These are phyloP conservation scores for Volvox africanus DNA, from an alignment of 139 green algal species.

Conservation along the genomic window DNA sequence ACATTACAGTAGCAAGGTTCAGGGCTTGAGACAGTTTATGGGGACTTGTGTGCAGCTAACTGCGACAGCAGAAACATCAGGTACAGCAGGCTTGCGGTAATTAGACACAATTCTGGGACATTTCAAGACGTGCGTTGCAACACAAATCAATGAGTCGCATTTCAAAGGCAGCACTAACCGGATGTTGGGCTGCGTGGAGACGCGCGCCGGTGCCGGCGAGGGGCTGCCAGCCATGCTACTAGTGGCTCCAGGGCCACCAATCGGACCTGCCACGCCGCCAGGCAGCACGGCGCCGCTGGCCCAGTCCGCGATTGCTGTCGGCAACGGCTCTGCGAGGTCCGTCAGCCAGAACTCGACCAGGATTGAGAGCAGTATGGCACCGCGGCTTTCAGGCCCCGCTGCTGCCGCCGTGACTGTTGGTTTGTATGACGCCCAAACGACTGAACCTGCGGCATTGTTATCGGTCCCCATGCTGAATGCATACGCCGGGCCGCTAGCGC, in stretches of 20 bases:
- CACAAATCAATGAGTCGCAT: too few species aligned
- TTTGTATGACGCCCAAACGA: not conserved
- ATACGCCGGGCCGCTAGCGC: not conserved
- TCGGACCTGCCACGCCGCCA: not conserved
- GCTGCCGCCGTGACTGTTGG: conserved; percentile 33
- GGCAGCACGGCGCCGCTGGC: not conserved
- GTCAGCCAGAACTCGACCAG: conserved; percentile 89
- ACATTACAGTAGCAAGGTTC: not conserved
- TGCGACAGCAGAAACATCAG: too few species aligned
- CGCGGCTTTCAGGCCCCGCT: conserved; percentile 18
- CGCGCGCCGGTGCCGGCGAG: not conserved
- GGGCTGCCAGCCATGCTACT: not conserved
- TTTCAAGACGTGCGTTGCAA: too few species aligned
- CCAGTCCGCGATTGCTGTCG: conserved; percentile 19
- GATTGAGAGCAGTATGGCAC: conserved; percentile 69
- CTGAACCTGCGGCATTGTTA: not conserved
- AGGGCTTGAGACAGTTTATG: too few species aligned
- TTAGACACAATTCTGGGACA: too few species aligned
- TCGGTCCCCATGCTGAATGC: not conserved
- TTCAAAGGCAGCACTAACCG: not conserved
- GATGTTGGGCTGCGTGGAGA: conserved; percentile 9
- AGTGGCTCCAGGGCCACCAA: not conserved
- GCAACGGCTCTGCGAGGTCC: conserved; percentile 76
- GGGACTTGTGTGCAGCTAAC: too few species aligned
- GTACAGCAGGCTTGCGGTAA: too few species aligned